These are phyloP conservation scores for Ascochyta fabae DNA, from an alignment of 2,329 filamentous ascomycete genomes.

Conservation along the genomic window DNA sequence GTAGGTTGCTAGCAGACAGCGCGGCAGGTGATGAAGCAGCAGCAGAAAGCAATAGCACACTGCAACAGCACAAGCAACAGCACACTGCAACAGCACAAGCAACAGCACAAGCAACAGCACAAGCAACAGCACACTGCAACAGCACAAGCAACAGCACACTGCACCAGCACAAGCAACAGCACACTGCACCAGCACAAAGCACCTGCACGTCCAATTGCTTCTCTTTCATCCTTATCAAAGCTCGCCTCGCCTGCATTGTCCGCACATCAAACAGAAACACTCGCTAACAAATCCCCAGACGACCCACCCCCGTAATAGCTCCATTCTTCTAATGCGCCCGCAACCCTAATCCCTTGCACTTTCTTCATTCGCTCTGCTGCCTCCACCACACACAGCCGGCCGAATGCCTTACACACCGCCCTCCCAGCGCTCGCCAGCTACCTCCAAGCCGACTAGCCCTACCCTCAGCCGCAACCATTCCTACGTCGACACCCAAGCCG, in stretches of 20 bases:
- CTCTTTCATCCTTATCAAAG: neutral
- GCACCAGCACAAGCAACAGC: neutral
- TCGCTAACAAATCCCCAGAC: conserved; percentile 24
- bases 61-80: neutral
- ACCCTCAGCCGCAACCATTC: conserved; percentile 59
- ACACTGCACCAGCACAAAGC: neutral
- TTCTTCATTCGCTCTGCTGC: conserved; percentile 43
- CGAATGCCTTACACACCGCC: conserved; percentile 91
- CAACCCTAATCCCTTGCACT: conserved; percentile 44
- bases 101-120: neutral
- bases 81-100: neutral
- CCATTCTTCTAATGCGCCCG: conserved; percentile 52
- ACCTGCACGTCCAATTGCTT: neutral
- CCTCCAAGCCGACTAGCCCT: conserved; percentile 61
- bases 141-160: neutral
- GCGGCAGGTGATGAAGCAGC: neutral
- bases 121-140: neutral
- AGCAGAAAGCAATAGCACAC: neutral
- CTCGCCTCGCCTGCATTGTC: conserved; percentile 14
- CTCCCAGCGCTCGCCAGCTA: conserved; percentile 66
- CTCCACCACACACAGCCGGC: conserved; percentile 44
- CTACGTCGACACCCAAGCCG: conserved; percentile 52
- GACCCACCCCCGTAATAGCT: conserved; percentile 33
- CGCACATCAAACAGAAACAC: conserved; percentile 2
- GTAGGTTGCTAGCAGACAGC: conserved; percentile 9